Percentiles rank a stretch among this genome's conserved stretches.
Evolutionary conservation across 306 rosid genomes (phyloP).

Genomic region (Luffa acutangula): DNA sequence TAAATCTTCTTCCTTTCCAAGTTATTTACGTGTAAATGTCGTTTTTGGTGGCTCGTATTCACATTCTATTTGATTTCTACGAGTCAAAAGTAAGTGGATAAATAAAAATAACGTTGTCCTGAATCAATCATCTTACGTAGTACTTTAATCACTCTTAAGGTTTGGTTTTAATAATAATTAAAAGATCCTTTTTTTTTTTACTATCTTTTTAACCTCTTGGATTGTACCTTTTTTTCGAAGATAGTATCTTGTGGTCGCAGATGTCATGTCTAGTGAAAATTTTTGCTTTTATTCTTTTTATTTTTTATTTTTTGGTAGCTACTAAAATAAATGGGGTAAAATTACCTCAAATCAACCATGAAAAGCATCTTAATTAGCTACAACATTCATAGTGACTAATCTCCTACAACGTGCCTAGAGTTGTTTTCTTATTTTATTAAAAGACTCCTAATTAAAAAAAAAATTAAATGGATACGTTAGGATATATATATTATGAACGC

Average conservation of each 20-base stretch:
- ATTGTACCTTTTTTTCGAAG: too few species aligned
- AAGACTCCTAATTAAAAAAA: too few species aligned
- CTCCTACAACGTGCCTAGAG: neutral
- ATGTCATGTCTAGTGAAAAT: too few species aligned
- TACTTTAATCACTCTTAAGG: neutral
- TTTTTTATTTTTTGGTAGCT: neutral
- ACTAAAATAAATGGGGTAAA: neutral
- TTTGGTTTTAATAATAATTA: neutral
- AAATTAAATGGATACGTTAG: too few species aligned
- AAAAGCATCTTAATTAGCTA: neutral
- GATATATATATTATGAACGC: too few species aligned
- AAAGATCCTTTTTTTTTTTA: neutral
- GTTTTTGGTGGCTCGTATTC: neutral
- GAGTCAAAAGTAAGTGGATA: too few species aligned
- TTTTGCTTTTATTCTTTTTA: neutral
- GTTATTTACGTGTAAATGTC: neutral
- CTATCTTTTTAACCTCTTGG: neutral
- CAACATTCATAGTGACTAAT: neutral
- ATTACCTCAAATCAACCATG: neutral
- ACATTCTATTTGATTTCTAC: too few species aligned
- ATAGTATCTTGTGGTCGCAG: too few species aligned
- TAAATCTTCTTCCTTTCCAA: neutral
- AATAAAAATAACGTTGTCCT: too few species aligned
- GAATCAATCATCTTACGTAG: neutral
- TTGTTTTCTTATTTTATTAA: neutral